Evolutionary conservation across 164 flowering plant species (phyloP).

Genomic region (Nelumbo lutea): DNA sequence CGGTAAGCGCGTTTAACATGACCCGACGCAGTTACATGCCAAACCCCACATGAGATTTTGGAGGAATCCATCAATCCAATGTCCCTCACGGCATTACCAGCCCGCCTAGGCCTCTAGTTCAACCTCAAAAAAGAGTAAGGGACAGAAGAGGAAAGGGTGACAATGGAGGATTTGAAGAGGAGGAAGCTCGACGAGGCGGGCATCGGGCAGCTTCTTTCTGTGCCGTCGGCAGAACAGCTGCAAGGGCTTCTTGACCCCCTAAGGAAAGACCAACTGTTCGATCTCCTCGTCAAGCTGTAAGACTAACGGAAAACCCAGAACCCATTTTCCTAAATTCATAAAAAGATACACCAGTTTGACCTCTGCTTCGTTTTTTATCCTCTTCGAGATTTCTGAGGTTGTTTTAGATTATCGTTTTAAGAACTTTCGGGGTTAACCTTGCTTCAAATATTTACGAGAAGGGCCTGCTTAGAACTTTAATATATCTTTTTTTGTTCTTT

Average conservation of each 20-base stretch:
- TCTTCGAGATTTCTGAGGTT: neutral
- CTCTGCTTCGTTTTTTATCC: neutral
- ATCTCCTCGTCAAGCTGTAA: slow-evolving; percentile 54
- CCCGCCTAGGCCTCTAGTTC: no score
- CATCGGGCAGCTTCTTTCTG: slow-evolving; percentile 14
- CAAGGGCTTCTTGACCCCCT: slow-evolving; percentile 58
- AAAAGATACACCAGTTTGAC: neutral
- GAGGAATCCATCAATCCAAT: no score
- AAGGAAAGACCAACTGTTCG: slow-evolving; percentile 55
- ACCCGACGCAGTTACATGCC: no score
- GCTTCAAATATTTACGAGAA: no score
- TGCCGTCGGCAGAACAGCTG: slow-evolving; percentile 26
- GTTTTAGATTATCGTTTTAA: neutral
- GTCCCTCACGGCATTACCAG: no score
- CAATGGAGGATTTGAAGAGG: slow-evolving; percentile 61
- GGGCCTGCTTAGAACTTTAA: no score
- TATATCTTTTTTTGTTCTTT: no score
- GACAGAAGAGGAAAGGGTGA: neutral
- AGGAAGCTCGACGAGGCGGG: slow-evolving; percentile 47
- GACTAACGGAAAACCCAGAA: neutral
- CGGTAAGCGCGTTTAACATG: no score
- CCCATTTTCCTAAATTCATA: neutral
- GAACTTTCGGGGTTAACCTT: neutral
- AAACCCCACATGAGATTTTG: no score
- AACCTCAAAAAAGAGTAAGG: no score